Base-by-base conservation (phyloP, 2,329 filamentous ascomycete genomes). In the Aquanectria penicillioides region DNA sequence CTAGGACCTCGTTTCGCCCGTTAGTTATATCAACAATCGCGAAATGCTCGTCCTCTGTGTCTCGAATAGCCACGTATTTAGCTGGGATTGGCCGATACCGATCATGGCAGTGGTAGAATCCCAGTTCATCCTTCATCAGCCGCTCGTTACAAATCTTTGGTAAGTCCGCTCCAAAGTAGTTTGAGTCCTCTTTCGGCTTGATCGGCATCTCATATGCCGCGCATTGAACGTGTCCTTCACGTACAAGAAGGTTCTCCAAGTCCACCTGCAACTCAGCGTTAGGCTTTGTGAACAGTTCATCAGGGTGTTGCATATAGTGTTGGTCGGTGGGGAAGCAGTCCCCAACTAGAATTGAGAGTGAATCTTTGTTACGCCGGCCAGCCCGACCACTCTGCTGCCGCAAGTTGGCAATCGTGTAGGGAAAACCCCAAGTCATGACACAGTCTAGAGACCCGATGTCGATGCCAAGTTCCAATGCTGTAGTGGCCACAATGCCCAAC, bases 141-240 rank as follows among this genome's bases (percentile, higher is more conserved):
- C 93, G 85, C 59, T 94, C 90, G 33, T 83, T 79, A 46, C 92
- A 92, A 18, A 97, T 86, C 37, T 87, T 84, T 1, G 81, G 75
- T 2, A 98, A 81, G 54, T 91, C 87, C 10, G 86, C 79, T 3
- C 93, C 92, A 71, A 99, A 97, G 74, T 96, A 99, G 17, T 80
- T 72, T 3, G 79, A 79, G 73, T 99, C 95, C 62, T 91, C 86
- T 20, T 84, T 84, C 0, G 92, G 86, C n/a, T 86, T 85, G 57
- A 99, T 92, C 0, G 95, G 94, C 89, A 97, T 94, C 72, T 99
- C 95, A 69, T 92, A 91, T 2, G 95, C 95, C 1, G 95, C 95
- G 70, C 95, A 99, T 75, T 99, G 95, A 6, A 99, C 83, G 71
- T 99, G 95, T 0, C 94, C 94, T 79, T 98, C 95, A 1, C 95